Conservation (phyloP, 2,329 filamentous ascomycete genomes). For the Graphilbum ipis-grandicollis region DNA sequence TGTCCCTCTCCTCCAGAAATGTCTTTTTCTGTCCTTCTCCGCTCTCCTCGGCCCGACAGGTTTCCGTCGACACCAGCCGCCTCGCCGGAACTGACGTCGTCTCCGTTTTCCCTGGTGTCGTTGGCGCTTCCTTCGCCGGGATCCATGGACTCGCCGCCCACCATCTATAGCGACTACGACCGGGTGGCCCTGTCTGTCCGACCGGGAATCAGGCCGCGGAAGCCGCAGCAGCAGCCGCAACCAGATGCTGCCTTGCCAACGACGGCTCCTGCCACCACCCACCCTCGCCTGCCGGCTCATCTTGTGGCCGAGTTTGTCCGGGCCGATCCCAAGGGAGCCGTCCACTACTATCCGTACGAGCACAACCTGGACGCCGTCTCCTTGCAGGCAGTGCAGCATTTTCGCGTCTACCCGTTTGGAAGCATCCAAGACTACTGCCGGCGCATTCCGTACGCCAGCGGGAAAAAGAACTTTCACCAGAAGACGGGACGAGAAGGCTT, state of each 20-base stretch:
- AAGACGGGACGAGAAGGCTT: constrained; percentile 81
- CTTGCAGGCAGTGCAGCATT: constrained; percentile 39
- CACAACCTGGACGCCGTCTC: constrained; percentile 35
- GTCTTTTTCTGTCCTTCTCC: too few species aligned
- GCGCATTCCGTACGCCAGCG: constrained; percentile 87
- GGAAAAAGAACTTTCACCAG: constrained; percentile 74
- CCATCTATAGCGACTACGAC: constrained; percentile 5
- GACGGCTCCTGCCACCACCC: neutral
- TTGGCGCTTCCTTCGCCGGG: neutral
- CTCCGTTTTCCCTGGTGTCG: neutral
- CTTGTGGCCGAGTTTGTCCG: constrained; percentile 5
- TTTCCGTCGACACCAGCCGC: too few species aligned
- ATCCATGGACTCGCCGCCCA: constrained; percentile 4
- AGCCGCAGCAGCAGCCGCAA: neutral
- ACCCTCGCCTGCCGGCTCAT: neutral
- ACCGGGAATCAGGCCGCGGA: too few species aligned
- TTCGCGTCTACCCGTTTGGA: constrained; percentile 48
- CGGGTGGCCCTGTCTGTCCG: too few species aligned
- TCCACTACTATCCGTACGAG: constrained; percentile 64
- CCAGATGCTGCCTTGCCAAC: neutral
- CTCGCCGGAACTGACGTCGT: neutral
- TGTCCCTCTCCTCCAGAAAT: too few species aligned
- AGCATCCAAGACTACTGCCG: constrained; percentile 43
- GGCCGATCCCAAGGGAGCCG: constrained; percentile 34
- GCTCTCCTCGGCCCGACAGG: too few species aligned